Evolutionary conservation across 148 eudicot genomes (phyloP), one percentile per base, ranked within the genome.

Genomic region (Rhododendron vialii): DNA sequence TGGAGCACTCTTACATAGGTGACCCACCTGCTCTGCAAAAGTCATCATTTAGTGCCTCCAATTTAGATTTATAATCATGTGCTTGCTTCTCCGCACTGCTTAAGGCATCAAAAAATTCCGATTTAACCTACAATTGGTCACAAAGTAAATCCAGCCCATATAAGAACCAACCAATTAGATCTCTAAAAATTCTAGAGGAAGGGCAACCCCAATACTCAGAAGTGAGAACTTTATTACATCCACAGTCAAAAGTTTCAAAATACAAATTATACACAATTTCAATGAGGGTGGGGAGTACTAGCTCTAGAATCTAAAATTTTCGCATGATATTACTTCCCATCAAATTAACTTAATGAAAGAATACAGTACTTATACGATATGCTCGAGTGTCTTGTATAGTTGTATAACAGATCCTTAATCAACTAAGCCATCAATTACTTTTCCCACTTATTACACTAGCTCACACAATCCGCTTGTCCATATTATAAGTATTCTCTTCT

Each of bases 1-100:
- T 0, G 80, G 61, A 61, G 15, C 74, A 38, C 10, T 57, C 6
- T 59, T 14, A 59, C 53, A 81, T 17, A 77, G 8, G 61, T 38
- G 82, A 86, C 88, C 41, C 81, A 97, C 98, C 99, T 78, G 95
- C 90, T 93, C 91, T 94, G 55, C 82, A 83, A 50, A 93, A 94
- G 84, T 93, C 90, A 36, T 91, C 93, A 83, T 83, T 90, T 75
- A 93, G 82, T 38, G 89, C 89, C 92, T 92, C 94, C 81, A 95
- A 67, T 88, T 93, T 93, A 69, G 93, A 92, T 89, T 93, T 90
- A 87, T 89, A 92, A 83, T 94, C 98, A 71, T 78, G 88, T 35
- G 92, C 90, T 59, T 94, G 92, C 89, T 95, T 95, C 90, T 97
- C 99, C 75, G 94, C 93, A 90, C 91, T 93, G 82, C 92, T 92